phyloP scores from a whole-genome alignment of 768 basidiomycete genomes.

The Leccinum imitatum region DNA sequence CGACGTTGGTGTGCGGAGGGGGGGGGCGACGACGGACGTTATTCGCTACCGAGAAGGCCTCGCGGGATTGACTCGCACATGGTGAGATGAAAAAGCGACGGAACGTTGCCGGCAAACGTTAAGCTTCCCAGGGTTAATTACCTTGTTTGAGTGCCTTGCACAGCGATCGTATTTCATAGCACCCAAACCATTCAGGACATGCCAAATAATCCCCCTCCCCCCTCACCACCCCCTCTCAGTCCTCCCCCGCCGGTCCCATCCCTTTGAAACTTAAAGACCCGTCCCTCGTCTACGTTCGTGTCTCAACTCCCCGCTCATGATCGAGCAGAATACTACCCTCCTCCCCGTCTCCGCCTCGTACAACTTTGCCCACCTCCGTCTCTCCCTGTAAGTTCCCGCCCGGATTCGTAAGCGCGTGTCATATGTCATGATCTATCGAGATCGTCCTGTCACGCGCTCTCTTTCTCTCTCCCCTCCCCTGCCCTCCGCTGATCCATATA shows the following conservation, averaged over 20 bases:
- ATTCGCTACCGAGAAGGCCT: constrained; percentile 39
- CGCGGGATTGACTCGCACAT: constrained; percentile 31
- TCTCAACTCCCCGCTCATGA: constrained; percentile 41
- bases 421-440: constrained; percentile 33
- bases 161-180: constrained; percentile 36
- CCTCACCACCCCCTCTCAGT: background rate
- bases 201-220: constrained; percentile 4
- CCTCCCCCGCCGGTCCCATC: constrained; percentile 12
- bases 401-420: constrained; percentile 24
- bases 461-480: constrained; percentile 6
- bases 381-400: constrained; percentile 49
- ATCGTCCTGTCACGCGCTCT: constrained; percentile 27
- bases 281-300: background rate
- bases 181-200: constrained; percentile 1
- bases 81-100: constrained; percentile 30
- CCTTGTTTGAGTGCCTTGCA: constrained; percentile 33
- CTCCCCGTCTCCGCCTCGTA: constrained; percentile 50
- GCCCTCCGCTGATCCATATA: constrained; percentile 14
- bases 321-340: constrained; percentile 47
- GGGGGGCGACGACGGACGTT: constrained; percentile 19
- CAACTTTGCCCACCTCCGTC: constrained; percentile 64
- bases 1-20: constrained; percentile 17
- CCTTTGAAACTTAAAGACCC: constrained; percentile 21
- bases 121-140: constrained; percentile 36
- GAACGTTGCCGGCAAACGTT: constrained; percentile 34